Conservation (phyloP, 805 yeast species). For the Peterozyma xylosa region DNA sequence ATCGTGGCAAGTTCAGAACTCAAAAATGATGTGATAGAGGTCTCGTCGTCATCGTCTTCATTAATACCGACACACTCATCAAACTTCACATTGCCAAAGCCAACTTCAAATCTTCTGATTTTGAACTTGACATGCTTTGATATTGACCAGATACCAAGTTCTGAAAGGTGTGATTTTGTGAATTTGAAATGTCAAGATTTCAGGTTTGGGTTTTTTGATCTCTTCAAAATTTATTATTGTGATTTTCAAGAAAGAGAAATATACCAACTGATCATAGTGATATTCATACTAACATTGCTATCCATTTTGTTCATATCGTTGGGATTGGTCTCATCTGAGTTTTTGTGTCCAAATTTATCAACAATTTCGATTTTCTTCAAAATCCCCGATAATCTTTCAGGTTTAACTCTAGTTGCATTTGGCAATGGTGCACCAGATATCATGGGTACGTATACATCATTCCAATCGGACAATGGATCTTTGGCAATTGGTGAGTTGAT, state of each 20-base stretch:
- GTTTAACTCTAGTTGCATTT: conserved; percentile 80
- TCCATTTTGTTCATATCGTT: conserved; percentile 50
- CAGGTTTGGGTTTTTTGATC: conserved; percentile 19
- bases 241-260: conserved; percentile 8
- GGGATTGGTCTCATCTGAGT: conserved; percentile 81
- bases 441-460: conserved; percentile 75
- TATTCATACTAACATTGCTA: conserved; percentile 13
- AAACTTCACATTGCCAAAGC: neutral
- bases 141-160: conserved; percentile 12
- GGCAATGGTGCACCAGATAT: conserved; percentile 95
- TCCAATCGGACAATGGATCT: conserved; percentile 57
- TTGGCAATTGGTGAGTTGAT: conserved; percentile 86
- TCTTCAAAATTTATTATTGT: conserved; percentile 24
- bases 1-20: too few relatives aligned
- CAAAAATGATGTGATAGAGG: neutral
- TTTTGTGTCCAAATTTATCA: conserved; percentile 73
- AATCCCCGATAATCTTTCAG: conserved; percentile 77
- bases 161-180: conserved; percentile 22
- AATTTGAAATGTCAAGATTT: conserved; percentile 17
- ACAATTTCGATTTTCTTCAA: conserved; percentile 55
- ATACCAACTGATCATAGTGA: conserved; percentile 12
- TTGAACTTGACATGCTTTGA: conserved; percentile 12
- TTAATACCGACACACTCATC: neutral
- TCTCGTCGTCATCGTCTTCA: neutral
- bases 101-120: too few relatives aligned